Evolutionary conservation across 2,329 filamentous ascomycete species (phyloP).

Genomic region (Arthrocladium fulminans): DNA sequence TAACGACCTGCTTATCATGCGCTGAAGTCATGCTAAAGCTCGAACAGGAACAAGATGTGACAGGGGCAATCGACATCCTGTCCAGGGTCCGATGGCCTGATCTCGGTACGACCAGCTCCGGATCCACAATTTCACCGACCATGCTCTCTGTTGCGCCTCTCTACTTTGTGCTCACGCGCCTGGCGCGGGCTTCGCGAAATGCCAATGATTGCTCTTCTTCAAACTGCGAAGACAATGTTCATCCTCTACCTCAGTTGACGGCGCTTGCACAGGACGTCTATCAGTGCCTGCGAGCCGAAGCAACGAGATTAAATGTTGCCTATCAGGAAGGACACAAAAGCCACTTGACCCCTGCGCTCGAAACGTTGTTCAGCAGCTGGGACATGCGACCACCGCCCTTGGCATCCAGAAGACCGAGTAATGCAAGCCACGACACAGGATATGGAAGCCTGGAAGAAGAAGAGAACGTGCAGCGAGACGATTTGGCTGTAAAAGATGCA

Average conservation of each 20-base stretch:
- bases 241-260: slow-evolving; percentile 7
- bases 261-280: slow-evolving; percentile 20
- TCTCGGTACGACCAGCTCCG: slow-evolving; percentile 15
- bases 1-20: slow-evolving; percentile 49
- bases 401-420: slow-evolving; percentile 24
- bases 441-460: slow-evolving; percentile 28
- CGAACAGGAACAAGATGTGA: slow-evolving; percentile 28
- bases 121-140: slow-evolving; percentile 24
- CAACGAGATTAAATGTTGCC: slow-evolving; percentile 12
- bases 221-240: slow-evolving; percentile 1
- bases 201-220: not conserved
- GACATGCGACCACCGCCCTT: not conserved
- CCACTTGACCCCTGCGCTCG: slow-evolving; percentile 15
- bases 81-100: slow-evolving; percentile 13
- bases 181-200: slow-evolving; percentile 8
- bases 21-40: slow-evolving; percentile 50
- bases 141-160: slow-evolving; percentile 16
- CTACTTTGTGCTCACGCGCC: slow-evolving; percentile 17
- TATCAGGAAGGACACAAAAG: slow-evolving; percentile 18
- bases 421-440: slow-evolving; percentile 32
- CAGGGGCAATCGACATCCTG: slow-evolving; percentile 28
- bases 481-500: not conserved
- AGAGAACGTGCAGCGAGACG: not conserved
- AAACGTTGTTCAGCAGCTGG: slow-evolving; percentile 13
- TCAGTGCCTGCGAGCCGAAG: slow-evolving; percentile 20